These are phyloP conservation scores for Gnetum montanum DNA, from an alignment of 75 land plant genomes.

Conservation along the genomic window DNA sequence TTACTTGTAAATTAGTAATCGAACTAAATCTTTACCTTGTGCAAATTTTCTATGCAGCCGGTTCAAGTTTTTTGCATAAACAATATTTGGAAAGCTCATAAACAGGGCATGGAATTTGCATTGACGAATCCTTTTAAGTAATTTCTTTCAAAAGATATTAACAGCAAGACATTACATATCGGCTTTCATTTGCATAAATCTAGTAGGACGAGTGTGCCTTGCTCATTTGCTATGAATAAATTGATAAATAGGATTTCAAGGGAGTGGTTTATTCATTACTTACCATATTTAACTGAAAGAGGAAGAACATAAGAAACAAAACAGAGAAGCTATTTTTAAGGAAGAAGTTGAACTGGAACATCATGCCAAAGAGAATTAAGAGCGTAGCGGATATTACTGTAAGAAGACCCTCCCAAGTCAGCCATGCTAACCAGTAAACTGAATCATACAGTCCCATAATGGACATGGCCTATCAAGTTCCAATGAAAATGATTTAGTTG, in stretches of 20 bases:
- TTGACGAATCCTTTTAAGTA: too few relatives aligned
- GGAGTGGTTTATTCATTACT: background rate
- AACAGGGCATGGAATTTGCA: too few relatives aligned
- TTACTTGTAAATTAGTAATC: background rate
- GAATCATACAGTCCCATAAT: conserved; percentile 96
- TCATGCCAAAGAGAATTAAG: conserved; percentile 89
- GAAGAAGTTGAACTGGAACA: conserved; percentile 90
- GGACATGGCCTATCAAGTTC: conserved; percentile 63
- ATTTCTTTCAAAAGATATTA: too few relatives aligned
- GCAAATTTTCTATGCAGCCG: background rate
- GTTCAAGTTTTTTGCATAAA: too few relatives aligned
- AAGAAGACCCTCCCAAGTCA: conserved; percentile 67
- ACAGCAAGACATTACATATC: too few relatives aligned
- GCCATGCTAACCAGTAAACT: conserved; percentile 93
- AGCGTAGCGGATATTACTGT: conserved; percentile 61
- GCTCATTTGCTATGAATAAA: too few relatives aligned
- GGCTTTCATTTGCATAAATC: too few relatives aligned
- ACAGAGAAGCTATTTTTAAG: conserved; percentile 70
- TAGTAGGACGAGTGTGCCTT: too few relatives aligned
- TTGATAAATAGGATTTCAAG: too few relatives aligned
- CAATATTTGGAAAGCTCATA: too few relatives aligned
- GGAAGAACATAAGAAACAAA: conserved; percentile 82
- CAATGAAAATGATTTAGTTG: background rate
- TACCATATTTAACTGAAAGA: conserved; percentile 30
- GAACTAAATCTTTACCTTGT: too few relatives aligned